Conservation (phyloP, 768 basidiomycete species). For the Dentipellis sp. region DNA sequence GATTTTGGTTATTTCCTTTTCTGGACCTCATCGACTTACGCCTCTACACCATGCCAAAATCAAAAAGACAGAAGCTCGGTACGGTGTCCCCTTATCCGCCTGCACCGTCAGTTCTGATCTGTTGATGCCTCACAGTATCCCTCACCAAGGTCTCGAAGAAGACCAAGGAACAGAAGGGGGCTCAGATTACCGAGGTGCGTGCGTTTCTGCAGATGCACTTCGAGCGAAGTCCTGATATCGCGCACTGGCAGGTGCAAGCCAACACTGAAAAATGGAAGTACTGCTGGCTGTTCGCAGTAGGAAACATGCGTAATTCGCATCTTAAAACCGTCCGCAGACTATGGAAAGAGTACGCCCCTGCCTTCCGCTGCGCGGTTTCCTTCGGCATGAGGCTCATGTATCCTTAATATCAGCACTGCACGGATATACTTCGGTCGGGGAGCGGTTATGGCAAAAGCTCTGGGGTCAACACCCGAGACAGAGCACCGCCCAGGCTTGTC, state of each 20-base stretch:
- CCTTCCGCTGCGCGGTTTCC: background rate
- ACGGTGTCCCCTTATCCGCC: slow-evolving; percentile 23
- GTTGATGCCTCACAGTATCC: slow-evolving; percentile 48
- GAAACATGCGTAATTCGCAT: slow-evolving; percentile 91
- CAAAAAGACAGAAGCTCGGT: slow-evolving; percentile 87
- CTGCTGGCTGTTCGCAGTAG: slow-evolving; percentile 93
- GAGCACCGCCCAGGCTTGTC: slow-evolving; percentile 76
- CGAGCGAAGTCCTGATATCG: background rate
- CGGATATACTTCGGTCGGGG: slow-evolving; percentile 84
- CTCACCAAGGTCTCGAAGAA: slow-evolving; percentile 93
- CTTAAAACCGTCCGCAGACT: slow-evolving; percentile 87
- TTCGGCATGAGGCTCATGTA: background rate
- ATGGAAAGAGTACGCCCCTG: slow-evolving; percentile 76
- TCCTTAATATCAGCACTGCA: slow-evolving; percentile 51
- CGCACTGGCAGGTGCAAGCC: slow-evolving; percentile 54
- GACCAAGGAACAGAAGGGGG: slow-evolving; percentile 83
- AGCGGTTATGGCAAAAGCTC: slow-evolving; percentile 91
- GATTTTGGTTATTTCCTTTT: slow-evolving; percentile 9
- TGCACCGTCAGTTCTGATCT: background rate
- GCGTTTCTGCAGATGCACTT: background rate
- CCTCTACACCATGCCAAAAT: slow-evolving; percentile 63
- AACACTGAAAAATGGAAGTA: slow-evolving; percentile 87
- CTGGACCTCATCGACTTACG: slow-evolving; percentile 17
- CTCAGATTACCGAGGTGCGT: slow-evolving; percentile 69
- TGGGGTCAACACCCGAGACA: slow-evolving; percentile 80